A percentile compares a stretch with the other conserved stretches of the same genome.
Evolutionary conservation across 176 grass and related monocot genomes (phyloP).

Genomic region (Bromus sterilis): DNA sequence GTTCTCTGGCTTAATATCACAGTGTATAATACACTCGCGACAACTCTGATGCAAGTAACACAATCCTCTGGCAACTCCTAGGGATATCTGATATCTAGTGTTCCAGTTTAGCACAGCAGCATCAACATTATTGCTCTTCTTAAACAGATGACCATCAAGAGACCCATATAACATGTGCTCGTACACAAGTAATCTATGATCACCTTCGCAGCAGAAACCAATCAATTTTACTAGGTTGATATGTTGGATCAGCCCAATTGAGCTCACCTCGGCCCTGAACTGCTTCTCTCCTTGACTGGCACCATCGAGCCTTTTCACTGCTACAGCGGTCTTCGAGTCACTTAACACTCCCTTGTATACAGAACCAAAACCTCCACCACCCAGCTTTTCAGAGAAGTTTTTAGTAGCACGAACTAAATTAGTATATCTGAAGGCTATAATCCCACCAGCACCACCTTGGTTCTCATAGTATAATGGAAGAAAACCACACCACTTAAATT

Average conservation of each 20-base stretch:
- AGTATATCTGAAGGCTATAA: not conserved
- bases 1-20: slow-evolving; percentile 48
- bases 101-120: not conserved
- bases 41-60: not conserved
- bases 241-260: not conserved
- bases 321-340: not conserved
- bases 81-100: not conserved
- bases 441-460: not conserved
- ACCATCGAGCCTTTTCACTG: not conserved
- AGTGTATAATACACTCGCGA: slow-evolving; percentile 33
- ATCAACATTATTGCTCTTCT: not conserved
- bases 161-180: not conserved
- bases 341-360: not conserved
- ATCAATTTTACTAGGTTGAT: not conserved
- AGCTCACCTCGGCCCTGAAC: not conserved
- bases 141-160: not conserved
- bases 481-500: not conserved
- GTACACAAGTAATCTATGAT: not conserved
- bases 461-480: not conserved
- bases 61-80: not conserved
- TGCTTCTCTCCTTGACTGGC: not conserved
- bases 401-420: not conserved
- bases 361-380: not conserved
- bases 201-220: not conserved
- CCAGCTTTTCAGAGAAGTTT: not conserved